A percentile compares a stretch with the other conserved stretches of the same genome.
These are phyloP conservation scores for Echinochloa phyllopogon DNA, from an alignment of 176 grass and related monocot species.

Conservation along the genomic window DNA sequence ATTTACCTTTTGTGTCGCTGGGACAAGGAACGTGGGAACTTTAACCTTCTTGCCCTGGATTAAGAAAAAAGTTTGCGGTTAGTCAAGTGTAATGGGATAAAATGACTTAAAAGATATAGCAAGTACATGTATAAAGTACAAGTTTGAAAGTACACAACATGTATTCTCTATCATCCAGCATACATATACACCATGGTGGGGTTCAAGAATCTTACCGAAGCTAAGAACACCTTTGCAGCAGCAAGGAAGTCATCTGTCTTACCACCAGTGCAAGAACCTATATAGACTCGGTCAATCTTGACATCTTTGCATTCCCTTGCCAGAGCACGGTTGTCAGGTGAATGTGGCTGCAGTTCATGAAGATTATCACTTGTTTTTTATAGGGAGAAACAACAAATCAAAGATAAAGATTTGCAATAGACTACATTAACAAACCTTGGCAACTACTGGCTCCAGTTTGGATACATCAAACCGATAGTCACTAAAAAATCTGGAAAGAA, in stretches of 20 bases:
- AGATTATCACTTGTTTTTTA: constrained; percentile 10
- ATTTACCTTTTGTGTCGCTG: constrained; percentile 94
- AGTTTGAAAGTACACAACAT: not conserved
- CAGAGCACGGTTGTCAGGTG: constrained; percentile 89
- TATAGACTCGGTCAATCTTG: constrained; percentile 93
- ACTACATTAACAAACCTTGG: constrained; percentile 65
- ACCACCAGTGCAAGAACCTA: constrained; percentile 97
- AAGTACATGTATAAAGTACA: not conserved
- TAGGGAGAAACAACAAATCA: constrained; percentile 12
- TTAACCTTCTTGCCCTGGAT: constrained; percentile 87
- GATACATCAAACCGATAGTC: constrained; percentile 92
- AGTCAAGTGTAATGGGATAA: constrained; percentile 32
- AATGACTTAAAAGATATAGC: not conserved
- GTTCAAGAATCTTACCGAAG: constrained; percentile 73
- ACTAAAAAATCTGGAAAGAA: constrained; percentile 69
- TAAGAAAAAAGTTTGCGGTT: constrained; percentile 33
- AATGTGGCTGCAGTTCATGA: constrained; percentile 77
- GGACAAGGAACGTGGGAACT: constrained; percentile 95
- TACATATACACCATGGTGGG: not conserved
- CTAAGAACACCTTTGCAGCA: constrained; percentile 89
- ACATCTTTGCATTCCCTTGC: constrained; percentile 98
- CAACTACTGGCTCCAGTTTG: constrained; percentile 94
- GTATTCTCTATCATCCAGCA: not conserved
- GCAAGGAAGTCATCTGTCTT: constrained; percentile 94
- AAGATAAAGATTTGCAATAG: constrained; percentile 3